These are phyloP conservation scores for Cicer cuneatum DNA, from an alignment of 306 rosid species.

Conservation along the genomic window DNA sequence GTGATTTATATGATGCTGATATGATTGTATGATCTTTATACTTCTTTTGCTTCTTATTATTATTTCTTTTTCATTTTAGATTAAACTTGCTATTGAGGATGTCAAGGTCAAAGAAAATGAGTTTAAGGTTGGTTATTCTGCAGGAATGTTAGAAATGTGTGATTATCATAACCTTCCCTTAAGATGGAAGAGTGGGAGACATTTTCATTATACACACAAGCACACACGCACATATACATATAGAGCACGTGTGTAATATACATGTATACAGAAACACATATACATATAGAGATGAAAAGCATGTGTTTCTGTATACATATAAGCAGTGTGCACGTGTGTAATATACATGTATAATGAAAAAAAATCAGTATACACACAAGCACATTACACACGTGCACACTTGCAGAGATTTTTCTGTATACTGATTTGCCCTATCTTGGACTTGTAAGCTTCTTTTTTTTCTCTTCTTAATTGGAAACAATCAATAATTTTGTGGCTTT, in stretches of 20 bases:
- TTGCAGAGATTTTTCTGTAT: not conserved
- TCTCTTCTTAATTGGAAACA: not conserved
- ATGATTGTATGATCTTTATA: not conserved
- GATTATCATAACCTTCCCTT: slow-evolving; percentile 15
- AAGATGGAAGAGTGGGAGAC: slow-evolving; percentile 20
- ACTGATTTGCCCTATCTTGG: not conserved
- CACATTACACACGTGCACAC: not conserved
- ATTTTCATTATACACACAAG: not conserved
- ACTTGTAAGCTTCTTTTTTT: not conserved
- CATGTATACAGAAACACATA: too few species aligned
- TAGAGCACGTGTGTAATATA: too few species aligned
- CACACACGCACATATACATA: not conserved
- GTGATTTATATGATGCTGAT: slow-evolving; percentile 25
- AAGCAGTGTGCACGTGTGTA: too few species aligned
- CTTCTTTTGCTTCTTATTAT: slow-evolving; percentile 35
- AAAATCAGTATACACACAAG: not conserved
- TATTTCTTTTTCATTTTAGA: slow-evolving; percentile 55
- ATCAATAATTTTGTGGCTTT: slow-evolving; percentile 28
- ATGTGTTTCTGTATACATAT: too few species aligned
- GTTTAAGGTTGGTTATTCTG: slow-evolving; percentile 66
- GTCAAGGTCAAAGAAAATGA: slow-evolving; percentile 58
- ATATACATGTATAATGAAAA: too few species aligned
- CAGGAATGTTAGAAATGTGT: not conserved
- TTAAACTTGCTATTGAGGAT: slow-evolving; percentile 64
- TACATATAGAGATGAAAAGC: too few species aligned